A percentile compares a stretch with the other conserved stretches of the same genome.
These are phyloP conservation scores for Nicotiana undulata DNA, from an alignment of 257 asterid genomes.

Conservation along the genomic window DNA sequence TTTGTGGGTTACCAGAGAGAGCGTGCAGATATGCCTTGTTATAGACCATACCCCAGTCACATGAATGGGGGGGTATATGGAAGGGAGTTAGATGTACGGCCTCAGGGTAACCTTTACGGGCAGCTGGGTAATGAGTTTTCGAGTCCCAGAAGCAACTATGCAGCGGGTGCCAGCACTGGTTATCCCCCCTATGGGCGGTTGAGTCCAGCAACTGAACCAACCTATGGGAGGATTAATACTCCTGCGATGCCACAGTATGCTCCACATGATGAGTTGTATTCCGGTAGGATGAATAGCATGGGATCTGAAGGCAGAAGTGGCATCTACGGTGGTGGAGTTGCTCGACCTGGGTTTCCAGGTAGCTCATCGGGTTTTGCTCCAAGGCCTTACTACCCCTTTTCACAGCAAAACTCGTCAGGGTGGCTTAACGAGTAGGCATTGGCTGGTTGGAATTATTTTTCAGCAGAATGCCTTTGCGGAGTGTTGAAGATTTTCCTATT, in stretches of 20 bases:
- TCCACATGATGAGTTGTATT: slow-evolving; percentile 36
- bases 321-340: slow-evolving; percentile 13
- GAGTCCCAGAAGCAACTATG: slow-evolving; percentile 9
- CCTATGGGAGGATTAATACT: slow-evolving; percentile 18
- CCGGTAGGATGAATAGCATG: slow-evolving; percentile 14
- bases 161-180: slow-evolving; percentile 7
- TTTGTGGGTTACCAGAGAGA: slow-evolving; percentile 19
- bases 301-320: slow-evolving; percentile 14
- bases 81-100: slow-evolving; percentile 18
- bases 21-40: slow-evolving; percentile 3
- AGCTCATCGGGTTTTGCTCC: slow-evolving; percentile 41
- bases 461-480: background rate
- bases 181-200: slow-evolving; percentile 8
- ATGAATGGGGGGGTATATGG: slow-evolving; percentile 18
- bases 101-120: slow-evolving; percentile 17
- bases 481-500: background rate
- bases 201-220: slow-evolving; percentile 6
- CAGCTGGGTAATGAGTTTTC: slow-evolving; percentile 15
- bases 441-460: background rate
- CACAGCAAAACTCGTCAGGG: slow-evolving; percentile 50
- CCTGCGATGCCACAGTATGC: slow-evolving; percentile 47
- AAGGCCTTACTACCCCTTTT: slow-evolving; percentile 32
- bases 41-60: slow-evolving; percentile 12
- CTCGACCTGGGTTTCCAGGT: slow-evolving; percentile 15
- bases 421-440: slow-evolving; percentile 56